These are phyloP conservation scores for Rhizopus delemar DNA, from an alignment of 371 early-diverging fungal species.

Conservation along the genomic window DNA sequence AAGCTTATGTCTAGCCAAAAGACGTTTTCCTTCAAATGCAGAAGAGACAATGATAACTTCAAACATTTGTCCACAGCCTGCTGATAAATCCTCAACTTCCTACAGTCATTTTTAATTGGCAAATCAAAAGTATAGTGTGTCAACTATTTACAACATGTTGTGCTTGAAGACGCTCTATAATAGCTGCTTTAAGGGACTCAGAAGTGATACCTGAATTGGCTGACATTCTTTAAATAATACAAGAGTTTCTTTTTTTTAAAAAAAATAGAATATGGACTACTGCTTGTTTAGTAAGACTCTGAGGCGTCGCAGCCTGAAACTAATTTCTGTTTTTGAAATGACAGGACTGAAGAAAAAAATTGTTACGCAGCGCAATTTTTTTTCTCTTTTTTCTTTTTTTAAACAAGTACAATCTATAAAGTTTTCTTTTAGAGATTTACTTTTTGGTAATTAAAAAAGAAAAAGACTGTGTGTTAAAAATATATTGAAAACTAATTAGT, in stretches of 20 bases:
- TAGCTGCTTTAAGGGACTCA: conserved; percentile 54
- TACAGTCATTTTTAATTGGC: conserved; percentile 13
- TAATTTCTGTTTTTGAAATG: conserved; percentile 1
- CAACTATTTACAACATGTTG: conserved; percentile 55
- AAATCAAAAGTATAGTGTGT: neutral
- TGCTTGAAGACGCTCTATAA: conserved; percentile 56
- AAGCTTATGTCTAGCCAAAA: conserved; percentile 73
- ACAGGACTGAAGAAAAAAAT: neutral
- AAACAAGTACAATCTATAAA: conserved; percentile 3
- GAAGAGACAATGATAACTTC: conserved; percentile 75
- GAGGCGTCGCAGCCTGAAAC: too few relatives aligned
- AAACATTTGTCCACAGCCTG: conserved; percentile 82
- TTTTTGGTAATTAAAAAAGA: conserved; percentile 1
- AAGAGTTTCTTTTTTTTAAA: conserved; percentile 2
- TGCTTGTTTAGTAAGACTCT: too few relatives aligned
- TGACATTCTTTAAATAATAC: conserved; percentile 16
- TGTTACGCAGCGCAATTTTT: conserved; percentile 5
- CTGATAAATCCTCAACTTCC: conserved; percentile 61
- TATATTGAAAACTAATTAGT: neutral
- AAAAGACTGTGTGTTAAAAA: neutral
- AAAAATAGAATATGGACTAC: too few relatives aligned
- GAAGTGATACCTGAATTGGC: conserved; percentile 50
- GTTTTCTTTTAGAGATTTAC: neutral
- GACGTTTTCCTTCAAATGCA: conserved; percentile 69
- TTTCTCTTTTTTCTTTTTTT: neutral